Conservation (phyloP, 352 stramenopile species). For the Blastocystis sp. region DNA sequence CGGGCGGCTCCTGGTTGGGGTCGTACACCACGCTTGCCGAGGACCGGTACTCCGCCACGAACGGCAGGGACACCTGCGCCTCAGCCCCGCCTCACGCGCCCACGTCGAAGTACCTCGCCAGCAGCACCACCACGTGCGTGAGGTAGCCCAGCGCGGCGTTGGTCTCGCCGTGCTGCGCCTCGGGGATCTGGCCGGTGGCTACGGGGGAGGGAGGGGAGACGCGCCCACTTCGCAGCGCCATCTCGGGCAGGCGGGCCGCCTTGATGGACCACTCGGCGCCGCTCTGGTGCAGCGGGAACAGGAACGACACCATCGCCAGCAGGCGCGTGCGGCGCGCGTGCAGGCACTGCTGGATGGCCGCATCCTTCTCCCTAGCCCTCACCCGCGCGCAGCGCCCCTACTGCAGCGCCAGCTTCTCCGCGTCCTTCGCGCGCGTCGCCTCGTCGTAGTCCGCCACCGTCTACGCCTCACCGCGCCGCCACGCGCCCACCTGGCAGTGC, state of each 20-base stretch:
- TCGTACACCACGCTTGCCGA: slow-evolving; percentile 39
- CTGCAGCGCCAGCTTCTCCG: not conserved
- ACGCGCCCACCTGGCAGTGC: not conserved
- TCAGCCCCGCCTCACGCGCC: not conserved
- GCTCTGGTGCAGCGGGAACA: not conserved
- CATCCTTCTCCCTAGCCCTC: not conserved
- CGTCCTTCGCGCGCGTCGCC: not conserved
- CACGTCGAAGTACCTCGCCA: slow-evolving; percentile 57
- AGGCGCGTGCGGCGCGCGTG: slow-evolving; percentile 40
- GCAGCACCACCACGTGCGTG: slow-evolving; percentile 23
- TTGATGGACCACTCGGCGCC: not conserved
- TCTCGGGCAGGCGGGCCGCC: not conserved
- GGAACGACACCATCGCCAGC: slow-evolving; percentile 51
- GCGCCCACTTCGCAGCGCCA: not conserved
- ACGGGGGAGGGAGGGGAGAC: not conserved
- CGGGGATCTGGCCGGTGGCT: not conserved
- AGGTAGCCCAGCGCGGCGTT: slow-evolving; percentile 54
- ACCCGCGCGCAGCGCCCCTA: not conserved
- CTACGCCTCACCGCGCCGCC: not conserved
- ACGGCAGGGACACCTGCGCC: slow-evolving; percentile 37
- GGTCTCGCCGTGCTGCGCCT: not conserved
- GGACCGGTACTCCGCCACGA: slow-evolving; percentile 30
- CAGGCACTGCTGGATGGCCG: slow-evolving; percentile 2
- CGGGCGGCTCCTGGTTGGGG: slow-evolving; percentile 17
- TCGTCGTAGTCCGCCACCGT: slow-evolving; percentile 38